Evolutionary conservation across 306 rosid genomes (phyloP), one percentile per base, ranked within the genome.

Genomic region (Neltuma alba): DNA sequence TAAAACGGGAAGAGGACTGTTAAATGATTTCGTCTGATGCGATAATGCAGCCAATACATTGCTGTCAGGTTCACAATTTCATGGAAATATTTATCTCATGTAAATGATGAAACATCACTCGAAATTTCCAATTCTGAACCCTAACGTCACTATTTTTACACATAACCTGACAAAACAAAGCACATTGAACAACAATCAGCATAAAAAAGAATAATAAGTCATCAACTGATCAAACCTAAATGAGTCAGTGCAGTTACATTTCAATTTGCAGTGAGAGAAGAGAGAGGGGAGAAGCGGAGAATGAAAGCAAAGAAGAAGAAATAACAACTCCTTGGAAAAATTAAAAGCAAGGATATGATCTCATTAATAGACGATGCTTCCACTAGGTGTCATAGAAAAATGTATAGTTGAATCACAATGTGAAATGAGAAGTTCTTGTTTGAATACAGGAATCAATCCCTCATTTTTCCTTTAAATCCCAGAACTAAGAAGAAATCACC

Each of bases 41-140:
- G 18, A 34, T n/a, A 68, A 61, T 28, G 72, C 70, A 76, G 61
- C 27, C 20, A 74, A 73, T 41, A 31, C 54, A 27, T 41, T 65
- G 74, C 21, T 38, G 37, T 60, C 63, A 30, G 30, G 73, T 44
- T 65, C 48, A 41, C 60, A 83, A 25, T 64, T 70, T 28, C 70
- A 78, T 38, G 14, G 42, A 21, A 57, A 9, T n/a, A 61, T 33
- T 60, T 52, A 60, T 77, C 36, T 72, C 52, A 40, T 33, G 54
- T 65, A 45, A 70, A 61, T 47, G 21, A 37, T 58, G 16, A 33
- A 60, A 21, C 31, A 47, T 11, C 9, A 33, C 58, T 20, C 20
- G 16, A 47, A 60, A 69, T 15, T 23, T 41, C 60, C 30, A 68
- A 75, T 37, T 31, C 63, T 68, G 48, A 69, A 75, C 61, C 12